Base-by-base conservation (phyloP, 768 basidiomycete species). In the Naganishia randhawae region DNA sequence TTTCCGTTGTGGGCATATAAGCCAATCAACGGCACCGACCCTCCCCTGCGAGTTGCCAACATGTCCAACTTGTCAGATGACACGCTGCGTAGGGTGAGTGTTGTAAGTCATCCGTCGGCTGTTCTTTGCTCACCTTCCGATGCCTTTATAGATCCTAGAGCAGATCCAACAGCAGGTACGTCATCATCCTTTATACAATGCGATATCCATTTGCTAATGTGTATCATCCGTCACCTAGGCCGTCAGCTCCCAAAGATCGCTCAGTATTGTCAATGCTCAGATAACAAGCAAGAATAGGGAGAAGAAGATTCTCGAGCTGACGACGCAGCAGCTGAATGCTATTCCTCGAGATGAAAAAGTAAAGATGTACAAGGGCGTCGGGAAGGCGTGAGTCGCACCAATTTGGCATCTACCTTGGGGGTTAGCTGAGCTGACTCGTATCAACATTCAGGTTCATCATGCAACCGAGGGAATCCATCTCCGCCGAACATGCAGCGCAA, bases 281-380 rank as follows among this genome's bases (percentile, higher is more conserved):
- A 85, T 85, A 50, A 76, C 86, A 14, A 82, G 85, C 33, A 96
- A 94, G 80, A 92, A 96, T 67, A 86, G 92, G 63, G 94, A 97
- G 79, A 85, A 89, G 32, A 86, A 89, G 69, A 92, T 95, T 62
- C 83, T 95, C 17, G 90, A 93, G 80, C 84, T 97, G 25, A 96
- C 94, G 0, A 88, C 89, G 65, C 85, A 88, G 71, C 92, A 97
- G 78, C 86, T 97, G 70, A 83, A 82, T 35, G 82, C 27, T 22
- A 70, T 70, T 17, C 64, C 84, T 39, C 77, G 78, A 10, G 70
- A 69, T 45, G 83, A 86, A 31, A 84, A 89, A 69, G 87, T 89
- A 14, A 91, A 89, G 75, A 82, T 96, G 73, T 97, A 94, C 82
- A 92, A 89, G 75, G 94, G 94, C 53, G 90, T 97, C 51, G 94